Evolutionary conservation across 2,329 filamentous ascomycete genomes (phyloP), one percentile per base, ranked within the genome.

Genomic region (Colletotrichum sp.): DNA sequence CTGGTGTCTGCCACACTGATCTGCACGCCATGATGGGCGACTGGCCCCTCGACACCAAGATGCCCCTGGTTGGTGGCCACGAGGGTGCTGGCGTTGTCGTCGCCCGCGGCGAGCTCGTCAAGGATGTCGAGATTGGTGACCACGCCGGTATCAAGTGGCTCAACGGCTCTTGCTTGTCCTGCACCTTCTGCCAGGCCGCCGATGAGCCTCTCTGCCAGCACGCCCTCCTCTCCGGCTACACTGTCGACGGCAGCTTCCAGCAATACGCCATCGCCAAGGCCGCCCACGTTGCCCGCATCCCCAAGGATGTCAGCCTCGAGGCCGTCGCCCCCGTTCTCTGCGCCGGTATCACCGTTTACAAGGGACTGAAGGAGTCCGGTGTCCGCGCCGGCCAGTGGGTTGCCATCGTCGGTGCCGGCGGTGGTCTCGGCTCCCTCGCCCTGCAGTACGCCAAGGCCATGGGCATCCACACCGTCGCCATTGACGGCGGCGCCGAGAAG

Each of bases 111-210:
- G 88, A 93, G 22, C 90, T 97, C 43, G 95, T 97, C 78, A 87
- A 90, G 5, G 95, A 97, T 80, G 87, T 98, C 77, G 87, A 95
- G 83, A 89, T 98, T 80, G 96, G 96, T 80, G 95, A 98, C 82
- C 88, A 95, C 81, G 96, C 93, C 77, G 96, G 96, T 83, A 91
- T 98, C 85, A 98, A 95, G 89, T 98, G 96, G 96, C 89, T 98
- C 82, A 97, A 98, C 86, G 94, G 95, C 78, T 93, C 94, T 62
- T 98, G 96, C 86, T 88, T 98, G 77, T 85, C 89, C 78, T 98
- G 96, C 88, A 90, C 92, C 80, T 98, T 95, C 90, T 98, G 96
- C 88, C 92, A 94, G 82, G 90, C 92, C 79, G 85, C 91, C 64
- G 94, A 98, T 80, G 96, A 98, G 87, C 93, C 95, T 4, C 93